Conservation (phyloP, 805 yeast species). For the Candida multigemmis region DNA sequence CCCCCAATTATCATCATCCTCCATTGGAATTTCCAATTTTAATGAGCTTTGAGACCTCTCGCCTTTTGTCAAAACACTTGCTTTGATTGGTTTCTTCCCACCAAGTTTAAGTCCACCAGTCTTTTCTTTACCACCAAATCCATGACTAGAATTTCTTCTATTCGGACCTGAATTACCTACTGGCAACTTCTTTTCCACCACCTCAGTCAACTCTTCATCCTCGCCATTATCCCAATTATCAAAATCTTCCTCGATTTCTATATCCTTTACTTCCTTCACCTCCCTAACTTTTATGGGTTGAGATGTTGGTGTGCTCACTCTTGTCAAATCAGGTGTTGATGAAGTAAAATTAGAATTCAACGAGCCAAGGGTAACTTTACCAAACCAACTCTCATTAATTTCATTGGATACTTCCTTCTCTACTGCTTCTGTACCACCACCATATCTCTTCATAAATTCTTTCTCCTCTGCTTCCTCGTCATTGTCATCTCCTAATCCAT, state of each 20-base stretch:
- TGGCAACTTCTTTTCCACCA: too few species aligned
- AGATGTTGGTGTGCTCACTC: constrained; percentile 5
- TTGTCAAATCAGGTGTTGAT: constrained; percentile 27
- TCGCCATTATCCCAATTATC: too few species aligned
- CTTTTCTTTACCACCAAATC: too few species aligned
- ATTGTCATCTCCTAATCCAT: constrained; percentile 23
- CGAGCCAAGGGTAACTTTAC: constrained; percentile 3
- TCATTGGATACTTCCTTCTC: constrained; percentile 27
- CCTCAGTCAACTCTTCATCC: too few species aligned
- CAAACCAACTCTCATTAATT: constrained; percentile 12
- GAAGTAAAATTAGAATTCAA: neutral
- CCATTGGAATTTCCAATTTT: neutral
- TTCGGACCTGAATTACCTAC: too few species aligned
- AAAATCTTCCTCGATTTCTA: too few species aligned
- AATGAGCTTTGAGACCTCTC: too few species aligned
- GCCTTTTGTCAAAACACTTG: neutral
- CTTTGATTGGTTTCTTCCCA: neutral
- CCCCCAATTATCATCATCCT: constrained; percentile 4
- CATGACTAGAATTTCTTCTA: too few species aligned
- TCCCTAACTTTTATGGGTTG: neutral
- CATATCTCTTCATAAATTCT: constrained; percentile 21
- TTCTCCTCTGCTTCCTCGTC: constrained; percentile 31
- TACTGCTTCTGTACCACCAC: constrained; percentile 17
- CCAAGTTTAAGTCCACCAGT: neutral
- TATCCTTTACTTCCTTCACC: too few species aligned